Conservation (phyloP, 2,329 filamentous ascomycete species). For the Ambrosiella cleistominuta region DNA sequence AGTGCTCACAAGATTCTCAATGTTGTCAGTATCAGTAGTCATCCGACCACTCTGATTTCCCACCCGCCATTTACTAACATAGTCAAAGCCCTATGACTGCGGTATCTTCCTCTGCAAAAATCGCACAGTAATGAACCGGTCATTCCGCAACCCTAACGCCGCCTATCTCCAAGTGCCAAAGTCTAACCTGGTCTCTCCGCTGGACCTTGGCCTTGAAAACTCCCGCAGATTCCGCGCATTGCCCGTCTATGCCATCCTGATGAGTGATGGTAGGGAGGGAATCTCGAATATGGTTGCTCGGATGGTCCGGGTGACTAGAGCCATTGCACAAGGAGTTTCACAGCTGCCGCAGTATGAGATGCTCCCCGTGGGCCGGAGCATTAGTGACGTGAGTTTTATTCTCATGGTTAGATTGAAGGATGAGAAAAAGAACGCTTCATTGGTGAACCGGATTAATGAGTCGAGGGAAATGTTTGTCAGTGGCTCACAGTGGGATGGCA, state of each 20-base stretch:
- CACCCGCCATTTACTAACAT: too few species aligned
- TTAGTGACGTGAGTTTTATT: constrained; percentile 44
- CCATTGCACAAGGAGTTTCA: constrained; percentile 45
- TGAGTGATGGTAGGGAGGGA: constrained; percentile 54
- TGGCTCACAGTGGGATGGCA: constrained; percentile 59
- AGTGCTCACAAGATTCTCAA: constrained; percentile 90
- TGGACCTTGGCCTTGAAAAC: constrained; percentile 81
- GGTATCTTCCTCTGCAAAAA: constrained; percentile 73
- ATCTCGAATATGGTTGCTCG: constrained; percentile 51
- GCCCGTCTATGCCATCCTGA: constrained; percentile 68
- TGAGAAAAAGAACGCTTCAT: constrained; percentile 37
- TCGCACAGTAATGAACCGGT: constrained; percentile 33
- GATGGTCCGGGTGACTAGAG: constrained; percentile 55
- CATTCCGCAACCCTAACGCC: constrained; percentile 73
- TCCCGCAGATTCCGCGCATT: constrained; percentile 78
- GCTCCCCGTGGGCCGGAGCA: constrained; percentile 36
- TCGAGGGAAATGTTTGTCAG: constrained; percentile 65
- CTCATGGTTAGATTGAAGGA: constrained; percentile 64
- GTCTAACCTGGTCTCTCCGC: constrained; percentile 50
- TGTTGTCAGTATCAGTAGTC: constrained; percentile 35
- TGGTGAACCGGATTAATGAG: constrained; percentile 59
- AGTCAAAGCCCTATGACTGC: constrained; percentile 60
- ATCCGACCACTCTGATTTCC: too few species aligned
- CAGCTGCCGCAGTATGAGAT: constrained; percentile 44
- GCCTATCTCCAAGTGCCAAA: constrained; percentile 46